A percentile compares a stretch with the other conserved stretches of the same genome.
Evolutionary conservation across 169 alveolate species (phyloP).

Genomic region (Cryptosporidium viatorum): DNA sequence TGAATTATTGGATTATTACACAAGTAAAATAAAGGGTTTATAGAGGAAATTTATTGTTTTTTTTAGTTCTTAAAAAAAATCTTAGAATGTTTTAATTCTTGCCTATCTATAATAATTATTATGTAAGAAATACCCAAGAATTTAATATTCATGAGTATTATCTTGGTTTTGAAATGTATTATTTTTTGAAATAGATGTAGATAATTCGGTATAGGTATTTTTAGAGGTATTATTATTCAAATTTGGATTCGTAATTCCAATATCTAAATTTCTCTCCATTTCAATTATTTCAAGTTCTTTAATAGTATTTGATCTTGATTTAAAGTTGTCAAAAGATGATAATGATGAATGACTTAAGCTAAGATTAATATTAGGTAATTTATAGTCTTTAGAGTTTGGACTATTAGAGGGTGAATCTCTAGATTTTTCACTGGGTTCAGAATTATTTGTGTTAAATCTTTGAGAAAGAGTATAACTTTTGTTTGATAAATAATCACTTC

Average conservation of each 20-base stretch:
- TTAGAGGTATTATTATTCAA: background rate
- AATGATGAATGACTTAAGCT: background rate
- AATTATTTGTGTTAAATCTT: background rate
- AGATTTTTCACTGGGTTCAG: background rate
- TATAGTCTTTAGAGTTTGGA: background rate
- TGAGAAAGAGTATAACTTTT: background rate
- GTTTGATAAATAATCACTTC: background rate
- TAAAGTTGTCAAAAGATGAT: conserved; percentile 7
- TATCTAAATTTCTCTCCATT: conserved; percentile 16
- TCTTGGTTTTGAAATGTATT: background rate
- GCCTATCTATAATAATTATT: background rate
- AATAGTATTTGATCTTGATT: conserved; percentile 9
- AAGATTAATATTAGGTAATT: background rate
- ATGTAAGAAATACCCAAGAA: too few species aligned
- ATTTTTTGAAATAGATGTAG: background rate
- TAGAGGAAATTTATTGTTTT: background rate
- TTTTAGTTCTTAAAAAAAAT: too few species aligned
- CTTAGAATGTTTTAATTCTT: conserved; percentile 6
- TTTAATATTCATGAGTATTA: background rate
- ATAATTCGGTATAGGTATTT: background rate
- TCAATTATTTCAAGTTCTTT: conserved; percentile 24
- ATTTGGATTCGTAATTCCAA: background rate
- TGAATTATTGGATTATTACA: conserved; percentile 17
- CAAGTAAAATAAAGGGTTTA: conserved; percentile 20
- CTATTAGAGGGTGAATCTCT: conserved; percentile 1